Evolutionary conservation across 176 grass and related monocot species (phyloP), one percentile per base, ranked within the genome.

Genomic region (Oryza australiensis): DNA sequence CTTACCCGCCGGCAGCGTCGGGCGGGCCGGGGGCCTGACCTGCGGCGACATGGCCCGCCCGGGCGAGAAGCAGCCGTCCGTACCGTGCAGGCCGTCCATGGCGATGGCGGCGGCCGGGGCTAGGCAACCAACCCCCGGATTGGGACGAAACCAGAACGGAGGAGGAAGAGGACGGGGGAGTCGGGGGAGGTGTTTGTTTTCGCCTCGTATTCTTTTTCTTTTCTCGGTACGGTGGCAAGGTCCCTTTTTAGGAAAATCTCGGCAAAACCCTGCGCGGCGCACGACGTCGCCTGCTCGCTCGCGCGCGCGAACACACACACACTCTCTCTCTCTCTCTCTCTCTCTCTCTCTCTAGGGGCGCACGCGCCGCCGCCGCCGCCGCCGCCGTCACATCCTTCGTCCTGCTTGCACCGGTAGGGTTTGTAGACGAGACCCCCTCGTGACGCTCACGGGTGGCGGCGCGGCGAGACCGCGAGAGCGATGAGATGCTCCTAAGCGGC

Each of bases 31-130:
- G 79, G 62, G 66, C 62, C 87, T 82, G 27, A 85, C 75, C 87
- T 87, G 92, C 75, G 89, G 89, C 73, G 92, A 89, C 42, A 87
- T 81, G 65, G 73, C 64, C 85, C 87, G 85, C 28, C 68, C 77
- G 38, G 92, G 92, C 45, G 87, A 94, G 92, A 89, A 89, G 77
- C 87, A 89, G 5, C 72, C 88, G 79, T 90, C 84, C 29, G 84
- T 60, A 82, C 84, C 83, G 75, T 91, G 85, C 66, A 91, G 80
- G 27, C 87, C 87, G 74, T 91, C 87, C 92, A 94, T 94, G 84
- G 81, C 72, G 82, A 46, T 73, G 83, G 77, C 81, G 77, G 76
- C 76, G 30, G 32, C 68, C 23, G 75, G 57, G 38, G 38, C 38
- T 41, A 32, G 65, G n/a, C 49, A 18, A 1, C 51, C 20, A 20